phyloP scores from a whole-genome alignment of 805 yeast species.

The Candida gorgasii region DNA sequence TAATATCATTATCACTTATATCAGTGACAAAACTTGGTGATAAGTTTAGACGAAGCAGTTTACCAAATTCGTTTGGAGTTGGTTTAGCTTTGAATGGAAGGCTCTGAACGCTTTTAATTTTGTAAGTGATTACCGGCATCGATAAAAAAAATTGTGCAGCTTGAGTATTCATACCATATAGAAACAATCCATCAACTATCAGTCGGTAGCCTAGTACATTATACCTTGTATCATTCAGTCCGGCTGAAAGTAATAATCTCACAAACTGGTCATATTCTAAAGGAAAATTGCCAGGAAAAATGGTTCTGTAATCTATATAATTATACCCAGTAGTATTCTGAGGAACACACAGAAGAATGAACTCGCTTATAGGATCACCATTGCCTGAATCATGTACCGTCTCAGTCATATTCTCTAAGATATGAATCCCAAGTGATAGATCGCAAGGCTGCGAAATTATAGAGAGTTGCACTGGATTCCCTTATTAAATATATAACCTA shows the following conservation, averaged over 20 bases:
- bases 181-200: background rate
- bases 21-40: background rate
- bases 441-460: too few relatives aligned
- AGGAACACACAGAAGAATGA: too few relatives aligned
- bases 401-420: too few relatives aligned
- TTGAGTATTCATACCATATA: too few relatives aligned
- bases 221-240: background rate
- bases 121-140: background rate
- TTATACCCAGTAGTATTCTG: too few relatives aligned
- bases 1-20: background rate
- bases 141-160: conserved; percentile 2
- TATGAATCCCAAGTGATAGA: too few relatives aligned
- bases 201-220: background rate
- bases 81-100: background rate
- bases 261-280: background rate
- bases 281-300: conserved; percentile 1
- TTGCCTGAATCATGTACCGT: too few relatives aligned
- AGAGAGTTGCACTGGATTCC: too few relatives aligned
- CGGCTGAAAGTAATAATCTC: background rate
- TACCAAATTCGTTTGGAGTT: background rate
- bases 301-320: too few relatives aligned
- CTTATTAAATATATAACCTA: too few relatives aligned
- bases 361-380: too few relatives aligned
- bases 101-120: background rate
- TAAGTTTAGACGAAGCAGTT: background rate